A percentile compares a stretch with the other conserved stretches of the same genome.
These are phyloP conservation scores for Cyberlindnera samutprakarnensis DNA, from an alignment of 805 yeast genomes.

Conservation along the genomic window DNA sequence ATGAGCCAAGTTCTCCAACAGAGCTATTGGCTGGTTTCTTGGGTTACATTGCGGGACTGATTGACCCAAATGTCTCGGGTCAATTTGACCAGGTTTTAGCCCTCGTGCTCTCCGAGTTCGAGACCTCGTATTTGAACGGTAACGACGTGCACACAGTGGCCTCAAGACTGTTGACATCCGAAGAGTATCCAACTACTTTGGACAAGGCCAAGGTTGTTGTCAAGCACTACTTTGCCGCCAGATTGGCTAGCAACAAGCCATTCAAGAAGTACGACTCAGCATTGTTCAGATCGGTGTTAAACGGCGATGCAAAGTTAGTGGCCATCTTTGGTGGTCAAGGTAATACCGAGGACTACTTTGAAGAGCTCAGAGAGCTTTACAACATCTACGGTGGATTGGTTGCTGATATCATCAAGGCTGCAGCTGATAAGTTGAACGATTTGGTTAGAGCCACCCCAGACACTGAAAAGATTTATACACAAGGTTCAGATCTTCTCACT, in stretches of 20 bases:
- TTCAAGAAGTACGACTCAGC: slow-evolving; percentile 46
- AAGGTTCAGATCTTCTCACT: slow-evolving; percentile 79
- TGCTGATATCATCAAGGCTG: slow-evolving; percentile 58
- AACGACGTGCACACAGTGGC: slow-evolving; percentile 88
- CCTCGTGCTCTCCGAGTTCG: slow-evolving; percentile 74
- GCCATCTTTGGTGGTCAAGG: slow-evolving; percentile 99
- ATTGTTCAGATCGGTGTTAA: slow-evolving; percentile 55
- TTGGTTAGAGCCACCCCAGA: slow-evolving; percentile 67
- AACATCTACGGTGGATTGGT: slow-evolving; percentile 69
- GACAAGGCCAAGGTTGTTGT: slow-evolving; percentile 68
- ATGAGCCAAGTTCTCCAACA: slow-evolving; percentile 81
- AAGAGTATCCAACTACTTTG: slow-evolving; percentile 55
- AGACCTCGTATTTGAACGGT: slow-evolving; percentile 65
- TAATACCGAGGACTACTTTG: slow-evolving; percentile 94
- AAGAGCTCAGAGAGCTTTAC: slow-evolving; percentile 85
- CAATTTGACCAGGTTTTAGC: slow-evolving; percentile 65
- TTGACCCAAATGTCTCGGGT: slow-evolving; percentile 37
- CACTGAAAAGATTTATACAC: slow-evolving; percentile 83
- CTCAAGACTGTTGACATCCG: slow-evolving; percentile 50
- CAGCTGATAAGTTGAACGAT: slow-evolving; percentile 59
- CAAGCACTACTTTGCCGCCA: slow-evolving; percentile 67
- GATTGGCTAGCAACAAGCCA: slow-evolving; percentile 41
- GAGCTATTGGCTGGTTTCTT: slow-evolving; percentile 81
- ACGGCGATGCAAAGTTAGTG: slow-evolving; percentile 51
- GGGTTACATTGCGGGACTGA: slow-evolving; percentile 55